phyloP scores from a whole-genome alignment of 257 asterid species.

The Nicotiana undulata region DNA sequence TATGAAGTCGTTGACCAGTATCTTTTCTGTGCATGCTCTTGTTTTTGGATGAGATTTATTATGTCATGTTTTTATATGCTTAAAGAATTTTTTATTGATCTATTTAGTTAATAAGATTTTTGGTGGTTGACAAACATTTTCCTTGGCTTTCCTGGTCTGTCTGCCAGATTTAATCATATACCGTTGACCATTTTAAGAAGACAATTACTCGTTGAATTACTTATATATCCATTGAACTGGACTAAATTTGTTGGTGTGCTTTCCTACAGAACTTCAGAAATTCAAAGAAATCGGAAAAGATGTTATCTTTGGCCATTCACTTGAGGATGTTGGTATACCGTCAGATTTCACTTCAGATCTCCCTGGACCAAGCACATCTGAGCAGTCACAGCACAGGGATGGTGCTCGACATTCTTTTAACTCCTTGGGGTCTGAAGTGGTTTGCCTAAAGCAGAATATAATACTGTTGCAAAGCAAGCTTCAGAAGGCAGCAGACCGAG shows the following conservation, averaged over 20 bases:
- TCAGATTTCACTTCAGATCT: conserved; percentile 7
- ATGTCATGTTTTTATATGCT: not conserved
- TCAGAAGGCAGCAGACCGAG: conserved; percentile 19
- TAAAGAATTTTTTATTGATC: not conserved
- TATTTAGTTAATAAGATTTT: not conserved
- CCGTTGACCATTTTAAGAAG: not conserved
- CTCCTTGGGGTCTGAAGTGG: conserved; percentile 28
- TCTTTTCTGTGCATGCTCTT: not conserved
- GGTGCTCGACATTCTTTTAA: conserved; percentile 9
- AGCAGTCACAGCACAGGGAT: conserved; percentile 19
- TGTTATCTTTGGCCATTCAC: conserved; percentile 9
- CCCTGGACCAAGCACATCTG: conserved; percentile 19
- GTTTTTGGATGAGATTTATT: conserved; percentile 2
- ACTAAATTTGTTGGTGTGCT: conserved; percentile 6
- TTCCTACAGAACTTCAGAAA: conserved; percentile 53
- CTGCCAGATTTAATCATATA: not conserved
- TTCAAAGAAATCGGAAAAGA: conserved; percentile 45
- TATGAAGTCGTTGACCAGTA: not conserved
- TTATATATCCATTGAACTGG: not conserved
- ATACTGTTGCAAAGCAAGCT: conserved; percentile 18
- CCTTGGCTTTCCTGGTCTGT: not conserved
- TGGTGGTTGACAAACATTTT: not conserved
- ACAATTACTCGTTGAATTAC: not conserved
- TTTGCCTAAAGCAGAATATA: conserved; percentile 14
- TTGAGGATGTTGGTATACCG: not conserved